Evolutionary conservation across 1,284 basidiomycete species (phyloP).

Genomic region (Ceratobasidium sp.): DNA sequence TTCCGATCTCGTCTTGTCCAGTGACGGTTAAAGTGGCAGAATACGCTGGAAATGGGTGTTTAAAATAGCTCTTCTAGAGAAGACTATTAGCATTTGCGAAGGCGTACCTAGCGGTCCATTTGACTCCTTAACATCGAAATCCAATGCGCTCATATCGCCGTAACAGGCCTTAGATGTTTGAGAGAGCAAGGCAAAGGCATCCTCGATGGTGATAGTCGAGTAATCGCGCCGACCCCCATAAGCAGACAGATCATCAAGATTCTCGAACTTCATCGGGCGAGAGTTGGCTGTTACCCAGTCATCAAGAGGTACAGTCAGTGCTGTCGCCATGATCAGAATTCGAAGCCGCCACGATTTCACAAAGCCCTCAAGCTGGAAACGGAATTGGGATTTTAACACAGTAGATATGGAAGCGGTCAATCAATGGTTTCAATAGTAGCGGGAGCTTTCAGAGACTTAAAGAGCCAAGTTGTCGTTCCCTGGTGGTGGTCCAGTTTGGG

Average conservation of each 20-base stretch:
- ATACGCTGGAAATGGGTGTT: conserved; percentile 3
- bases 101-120: conserved; percentile 23
- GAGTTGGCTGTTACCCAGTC: conserved; percentile 24
- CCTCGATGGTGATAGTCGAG: conserved; percentile 2
- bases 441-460: too few species aligned
- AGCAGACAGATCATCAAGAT: neutral
- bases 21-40: conserved; percentile 32
- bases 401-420: too few species aligned
- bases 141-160: conserved; percentile 2
- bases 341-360: neutral
- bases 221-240: conserved; percentile 15
- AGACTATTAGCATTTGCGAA: neutral
- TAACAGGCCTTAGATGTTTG: conserved; percentile 23
- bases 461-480: neutral
- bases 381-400: neutral
- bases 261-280: neutral
- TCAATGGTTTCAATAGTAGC: too few species aligned
- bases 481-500: neutral
- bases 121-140: conserved; percentile 14
- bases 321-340: neutral
- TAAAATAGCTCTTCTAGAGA: neutral
- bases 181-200: conserved; percentile 21
- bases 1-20: conserved; percentile 39
- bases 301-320: conserved; percentile 28
- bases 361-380: neutral